A percentile compares a stretch with the other conserved stretches of the same genome.
These are phyloP conservation scores for Podaxis mareebaensis DNA, from an alignment of 768 basidiomycete species.

Conservation along the genomic window DNA sequence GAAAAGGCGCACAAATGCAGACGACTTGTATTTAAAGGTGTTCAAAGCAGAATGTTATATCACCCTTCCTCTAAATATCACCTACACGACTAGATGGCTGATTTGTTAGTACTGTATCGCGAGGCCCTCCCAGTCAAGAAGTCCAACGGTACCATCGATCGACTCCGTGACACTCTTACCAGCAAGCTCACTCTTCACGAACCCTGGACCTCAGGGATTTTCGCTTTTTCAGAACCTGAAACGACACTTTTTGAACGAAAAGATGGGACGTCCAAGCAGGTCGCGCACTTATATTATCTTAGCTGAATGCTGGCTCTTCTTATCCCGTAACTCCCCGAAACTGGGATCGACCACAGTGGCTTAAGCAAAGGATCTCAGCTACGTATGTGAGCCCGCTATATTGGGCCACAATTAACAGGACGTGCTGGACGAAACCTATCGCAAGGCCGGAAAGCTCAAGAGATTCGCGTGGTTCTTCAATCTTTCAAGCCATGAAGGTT, in stretches of 20 bases:
- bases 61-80: no score
- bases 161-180: background rate
- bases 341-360: background rate
- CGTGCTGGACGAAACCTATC: conserved; percentile 43
- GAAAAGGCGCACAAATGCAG: no score
- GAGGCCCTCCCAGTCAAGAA: background rate
- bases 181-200: background rate
- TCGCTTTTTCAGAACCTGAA: background rate
- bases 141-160: background rate
- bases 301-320: background rate
- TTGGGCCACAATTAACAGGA: conserved; percentile 38
- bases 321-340: background rate
- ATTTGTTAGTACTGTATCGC: no score
- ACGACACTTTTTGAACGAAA: background rate
- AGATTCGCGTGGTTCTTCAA: conserved; percentile 36
- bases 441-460: conserved; percentile 47
- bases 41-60: no score
- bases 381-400: conserved; percentile 39
- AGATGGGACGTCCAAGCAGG: background rate
- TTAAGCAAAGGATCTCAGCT: conserved; percentile 22
- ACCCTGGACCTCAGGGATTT: background rate
- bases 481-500: conserved; percentile 15
- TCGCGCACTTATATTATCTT: background rate
- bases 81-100: no score
- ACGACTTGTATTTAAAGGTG: no score